Evolutionary conservation across 345 rosid species (phyloP).

Genomic region (Gossypium longicalyx): DNA sequence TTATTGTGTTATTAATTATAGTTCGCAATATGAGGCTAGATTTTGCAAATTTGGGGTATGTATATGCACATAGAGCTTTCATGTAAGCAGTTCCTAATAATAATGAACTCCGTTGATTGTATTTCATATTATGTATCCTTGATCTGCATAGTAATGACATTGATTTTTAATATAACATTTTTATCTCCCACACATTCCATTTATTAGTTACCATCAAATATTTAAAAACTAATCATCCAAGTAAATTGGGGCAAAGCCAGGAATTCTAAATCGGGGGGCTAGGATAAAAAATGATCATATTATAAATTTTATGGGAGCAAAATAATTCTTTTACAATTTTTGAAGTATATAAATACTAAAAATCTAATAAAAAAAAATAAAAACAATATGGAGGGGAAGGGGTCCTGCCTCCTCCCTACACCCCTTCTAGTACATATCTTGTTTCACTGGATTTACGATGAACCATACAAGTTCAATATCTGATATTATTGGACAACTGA

Average conservation of each 20-base stretch:
- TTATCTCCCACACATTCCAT: neutral
- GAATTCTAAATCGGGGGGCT: neutral
- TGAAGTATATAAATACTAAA: neutral
- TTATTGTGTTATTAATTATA: neutral
- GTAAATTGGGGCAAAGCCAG: neutral
- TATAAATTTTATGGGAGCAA: neutral
- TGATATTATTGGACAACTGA: conserved; percentile 1
- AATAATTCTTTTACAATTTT: neutral
- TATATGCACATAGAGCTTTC: neutral
- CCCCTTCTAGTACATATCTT: neutral
- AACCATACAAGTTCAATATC: conserved; percentile 1
- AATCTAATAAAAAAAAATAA: no score
- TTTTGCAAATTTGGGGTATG: neutral
- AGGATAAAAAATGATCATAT: neutral
- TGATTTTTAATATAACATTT: neutral
- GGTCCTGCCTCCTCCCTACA: neutral
- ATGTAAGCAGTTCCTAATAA: neutral
- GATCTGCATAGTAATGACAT: neutral
- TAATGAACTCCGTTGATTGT: neutral
- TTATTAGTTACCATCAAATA: neutral
- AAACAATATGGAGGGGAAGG: no score
- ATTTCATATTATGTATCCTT: neutral
- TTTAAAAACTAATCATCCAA: conserved; percentile 10
- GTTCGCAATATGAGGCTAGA: neutral
- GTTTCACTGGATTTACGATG: neutral